Evolutionary conservation across 2,329 filamentous ascomycete genomes (phyloP).

Genomic region (Aspergillus awamori): DNA sequence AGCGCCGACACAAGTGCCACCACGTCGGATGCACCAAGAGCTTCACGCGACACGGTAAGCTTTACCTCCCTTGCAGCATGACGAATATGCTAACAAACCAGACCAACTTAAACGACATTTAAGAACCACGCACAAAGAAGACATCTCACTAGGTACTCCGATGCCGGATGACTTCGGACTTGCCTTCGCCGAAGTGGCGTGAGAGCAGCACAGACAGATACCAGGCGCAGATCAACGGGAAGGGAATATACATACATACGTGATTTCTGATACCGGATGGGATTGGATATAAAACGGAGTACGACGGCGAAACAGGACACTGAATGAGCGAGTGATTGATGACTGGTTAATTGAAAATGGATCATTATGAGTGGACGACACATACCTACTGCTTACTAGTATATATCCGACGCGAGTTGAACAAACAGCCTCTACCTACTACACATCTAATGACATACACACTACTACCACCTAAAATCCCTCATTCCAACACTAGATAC

Average conservation of each 20-base stretch:
- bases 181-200: constrained; percentile 20
- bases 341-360: neutral
- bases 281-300: too few relatives aligned
- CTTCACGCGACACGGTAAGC: constrained; percentile 48
- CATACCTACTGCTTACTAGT: neutral
- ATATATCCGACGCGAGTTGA: neutral
- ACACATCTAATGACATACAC: neutral
- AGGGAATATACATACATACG: too few relatives aligned
- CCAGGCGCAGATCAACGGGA: neutral
- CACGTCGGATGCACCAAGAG: constrained; percentile 46
- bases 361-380: neutral
- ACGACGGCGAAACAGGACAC: too few relatives aligned
- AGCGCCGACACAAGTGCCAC: constrained; percentile 46
- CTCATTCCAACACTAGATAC: too few relatives aligned
- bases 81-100: constrained; percentile 19
- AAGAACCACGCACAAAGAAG: constrained; percentile 41
- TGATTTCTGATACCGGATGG: too few relatives aligned
- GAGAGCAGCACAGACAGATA: neutral
- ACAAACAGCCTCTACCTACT: neutral
- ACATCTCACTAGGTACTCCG: constrained; percentile 28
- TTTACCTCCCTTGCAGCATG: too few relatives aligned
- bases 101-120: constrained; percentile 48
- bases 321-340: neutral
- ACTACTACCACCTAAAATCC: neutral
- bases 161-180: constrained; percentile 27